These are phyloP conservation scores for Aspergillus pseudotamarii DNA, from an alignment of 2,329 filamentous ascomycete genomes.

Conservation along the genomic window DNA sequence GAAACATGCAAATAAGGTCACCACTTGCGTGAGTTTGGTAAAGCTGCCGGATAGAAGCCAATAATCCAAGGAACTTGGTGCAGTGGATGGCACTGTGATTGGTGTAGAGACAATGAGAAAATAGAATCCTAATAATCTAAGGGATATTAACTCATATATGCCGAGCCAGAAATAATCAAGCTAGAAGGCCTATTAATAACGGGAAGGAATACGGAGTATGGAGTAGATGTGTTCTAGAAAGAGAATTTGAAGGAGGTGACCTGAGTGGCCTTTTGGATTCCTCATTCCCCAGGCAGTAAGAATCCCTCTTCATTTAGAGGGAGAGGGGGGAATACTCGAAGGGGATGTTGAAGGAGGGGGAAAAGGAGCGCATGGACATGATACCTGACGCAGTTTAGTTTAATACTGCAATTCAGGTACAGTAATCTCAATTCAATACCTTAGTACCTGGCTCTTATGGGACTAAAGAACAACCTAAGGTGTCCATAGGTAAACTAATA, in stretches of 20 bases:
- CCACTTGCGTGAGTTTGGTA: neutral
- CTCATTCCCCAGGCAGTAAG: neutral
- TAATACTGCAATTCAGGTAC: neutral
- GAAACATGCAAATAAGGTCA: constrained; percentile 4
- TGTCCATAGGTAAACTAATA: neutral
- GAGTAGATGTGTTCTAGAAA: neutral
- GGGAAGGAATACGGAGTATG: neutral
- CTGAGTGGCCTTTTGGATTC: neutral
- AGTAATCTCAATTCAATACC: constrained; percentile 6
- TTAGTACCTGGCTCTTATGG: neutral
- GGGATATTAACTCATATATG: constrained; percentile 4
- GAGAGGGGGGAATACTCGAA: neutral
- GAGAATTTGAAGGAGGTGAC: neutral
- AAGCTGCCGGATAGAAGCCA: neutral
- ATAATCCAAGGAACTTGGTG: neutral
- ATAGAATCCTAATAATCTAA: neutral
- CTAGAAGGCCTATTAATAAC: constrained; percentile 3
- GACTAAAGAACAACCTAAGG: neutral
- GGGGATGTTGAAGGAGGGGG: neutral
- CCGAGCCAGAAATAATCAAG: neutral
- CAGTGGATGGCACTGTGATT: neutral
- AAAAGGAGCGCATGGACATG: constrained; percentile 7
- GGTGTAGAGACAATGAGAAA: neutral
- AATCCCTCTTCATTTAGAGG: neutral
- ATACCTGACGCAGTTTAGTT: constrained; percentile 2